Base-by-base conservation (phyloP, 768 basidiomycete species). In the Tricholoma sp. region DNA sequence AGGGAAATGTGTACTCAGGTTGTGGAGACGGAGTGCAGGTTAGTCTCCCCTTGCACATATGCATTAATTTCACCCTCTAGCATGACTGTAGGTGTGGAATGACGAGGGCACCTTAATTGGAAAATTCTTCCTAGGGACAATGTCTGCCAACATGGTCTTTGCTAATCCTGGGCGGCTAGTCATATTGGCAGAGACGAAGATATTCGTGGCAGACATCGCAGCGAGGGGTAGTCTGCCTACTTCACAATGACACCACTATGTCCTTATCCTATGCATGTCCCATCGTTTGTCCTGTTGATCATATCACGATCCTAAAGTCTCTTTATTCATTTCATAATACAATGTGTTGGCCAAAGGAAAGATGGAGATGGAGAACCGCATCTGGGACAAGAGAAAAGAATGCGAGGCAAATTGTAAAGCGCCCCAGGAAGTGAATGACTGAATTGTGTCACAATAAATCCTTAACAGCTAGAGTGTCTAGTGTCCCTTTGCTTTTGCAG, bases 11-110 rank as follows among this genome's bases (percentile, higher is more conserved):
- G 0, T 90, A 83, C 64, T 73, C 83, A 0, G 84, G 83, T 1
- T 82, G 81, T 55, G 86, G 82, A n/a, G 88, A 89, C 56, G 88
- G 87, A 37, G 78, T 82, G 0, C 81, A 88, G 24, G 84, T 83
- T 34, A 54, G 74, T 60, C n/a, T 50, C 52, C n/a, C n/a, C 29
- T 27, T 31, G n/a, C 7, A 27, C 16, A 29, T 6, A 29, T 45
- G 53, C 49, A 53, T 50, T 18, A 18, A 34, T 43, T 29, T 56
- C 29, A 18, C 24, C 41, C 7, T 21, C 27, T 32, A 22, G 27
- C 24, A 52, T 22, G 22, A 24, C 7, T 31, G 29, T 55, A 81
- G 79, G 81, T 86, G 5, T 84, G 82, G 79, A 76, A 79, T 61
- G 52, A 72, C 11, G 64, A 77, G 18, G 85, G 86, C 0, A 78